A percentile compares a stretch with the other conserved stretches of the same genome.
Evolutionary conservation across 768 basidiomycete species (phyloP).

Genomic region (Lactifluus hygrophoroides): DNA sequence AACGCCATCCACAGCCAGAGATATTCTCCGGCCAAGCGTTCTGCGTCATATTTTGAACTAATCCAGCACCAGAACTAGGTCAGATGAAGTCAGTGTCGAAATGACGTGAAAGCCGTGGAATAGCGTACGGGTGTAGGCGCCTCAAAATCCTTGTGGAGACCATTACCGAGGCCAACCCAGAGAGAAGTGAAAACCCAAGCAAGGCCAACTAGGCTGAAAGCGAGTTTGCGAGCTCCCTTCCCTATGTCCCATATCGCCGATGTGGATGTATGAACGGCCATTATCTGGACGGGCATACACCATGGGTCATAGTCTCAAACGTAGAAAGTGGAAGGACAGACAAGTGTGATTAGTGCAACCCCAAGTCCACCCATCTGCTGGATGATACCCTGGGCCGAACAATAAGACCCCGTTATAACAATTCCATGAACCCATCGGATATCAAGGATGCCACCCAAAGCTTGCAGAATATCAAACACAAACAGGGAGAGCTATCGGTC

Average conservation of each 20-base stretch:
- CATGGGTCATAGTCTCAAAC: background rate
- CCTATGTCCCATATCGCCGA: background rate
- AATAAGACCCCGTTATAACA: slow-evolving; percentile 30
- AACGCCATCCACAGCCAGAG: slow-evolving; percentile 40
- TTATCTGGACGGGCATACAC: background rate
- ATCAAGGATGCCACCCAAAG: slow-evolving; percentile 32
- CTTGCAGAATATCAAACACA: slow-evolving; percentile 32
- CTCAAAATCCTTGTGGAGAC: slow-evolving; percentile 22
- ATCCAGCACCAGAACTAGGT: slow-evolving; percentile 40
- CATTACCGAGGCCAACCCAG: slow-evolving; percentile 22
- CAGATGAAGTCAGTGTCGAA: slow-evolving; percentile 5
- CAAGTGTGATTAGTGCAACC: slow-evolving; percentile 35
- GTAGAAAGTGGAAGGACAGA: slow-evolving; percentile 17
- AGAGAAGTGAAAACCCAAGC: background rate
- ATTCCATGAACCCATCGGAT: slow-evolving; percentile 32
- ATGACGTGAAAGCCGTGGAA: background rate
- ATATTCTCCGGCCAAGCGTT: slow-evolving; percentile 35
- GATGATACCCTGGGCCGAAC: slow-evolving; percentile 32
- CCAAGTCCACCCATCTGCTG: slow-evolving; percentile 37
- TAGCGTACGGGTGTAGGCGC: slow-evolving; percentile 31
- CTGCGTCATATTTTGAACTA: slow-evolving; percentile 23
- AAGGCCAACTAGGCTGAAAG: background rate
- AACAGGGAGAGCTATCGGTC: slow-evolving; percentile 24
- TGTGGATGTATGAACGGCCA: background rate
- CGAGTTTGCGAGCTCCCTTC: background rate